Evolutionary conservation across 1,139 yeast genomes (phyloP).

Genomic region (Blastobotrys aristatus): DNA sequence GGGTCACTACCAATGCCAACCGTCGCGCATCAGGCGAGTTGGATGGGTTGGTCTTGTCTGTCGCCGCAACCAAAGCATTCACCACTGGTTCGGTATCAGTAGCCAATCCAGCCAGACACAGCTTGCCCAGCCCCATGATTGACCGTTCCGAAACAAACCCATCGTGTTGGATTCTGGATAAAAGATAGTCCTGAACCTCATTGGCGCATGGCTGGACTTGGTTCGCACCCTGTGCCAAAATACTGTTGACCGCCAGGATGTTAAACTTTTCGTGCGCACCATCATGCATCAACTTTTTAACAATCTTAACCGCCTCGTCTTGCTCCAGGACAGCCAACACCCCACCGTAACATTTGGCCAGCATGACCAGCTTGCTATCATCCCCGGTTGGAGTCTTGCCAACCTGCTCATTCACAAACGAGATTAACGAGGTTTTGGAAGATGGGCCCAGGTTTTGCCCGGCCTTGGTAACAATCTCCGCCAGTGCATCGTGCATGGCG

Average conservation of each 20-base stretch:
- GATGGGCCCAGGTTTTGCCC: conserved; percentile 72
- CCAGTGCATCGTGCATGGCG: conserved; percentile 80
- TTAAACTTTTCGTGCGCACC: conserved; percentile 46
- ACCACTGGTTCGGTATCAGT: background rate
- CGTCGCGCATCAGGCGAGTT: conserved; percentile 77
- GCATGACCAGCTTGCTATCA: conserved; percentile 42
- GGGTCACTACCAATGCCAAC: conserved; percentile 64
- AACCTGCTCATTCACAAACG: conserved; percentile 58
- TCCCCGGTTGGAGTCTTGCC: conserved; percentile 12
- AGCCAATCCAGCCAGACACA: conserved; percentile 41
- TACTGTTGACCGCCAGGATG: conserved; percentile 69
- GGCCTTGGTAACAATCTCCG: conserved; percentile 77
- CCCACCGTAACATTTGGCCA: conserved; percentile 75
- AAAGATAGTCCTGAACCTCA: conserved; percentile 47
- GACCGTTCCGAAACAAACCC: conserved; percentile 69
- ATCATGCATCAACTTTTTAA: conserved; percentile 33
- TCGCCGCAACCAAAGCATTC: conserved; percentile 40
- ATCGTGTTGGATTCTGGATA: conserved; percentile 17
- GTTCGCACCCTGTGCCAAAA: conserved; percentile 60
- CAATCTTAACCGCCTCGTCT: conserved; percentile 60
- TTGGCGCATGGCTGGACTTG: conserved; percentile 47
- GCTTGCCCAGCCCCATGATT: conserved; percentile 77
- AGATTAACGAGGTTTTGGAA: conserved; percentile 63
- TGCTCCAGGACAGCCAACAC: conserved; percentile 60
- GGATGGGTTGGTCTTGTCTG: conserved; percentile 41